Conservation (phyloP, 2,329 filamentous ascomycete genomes). For the Ophiostoma ips region DNA sequence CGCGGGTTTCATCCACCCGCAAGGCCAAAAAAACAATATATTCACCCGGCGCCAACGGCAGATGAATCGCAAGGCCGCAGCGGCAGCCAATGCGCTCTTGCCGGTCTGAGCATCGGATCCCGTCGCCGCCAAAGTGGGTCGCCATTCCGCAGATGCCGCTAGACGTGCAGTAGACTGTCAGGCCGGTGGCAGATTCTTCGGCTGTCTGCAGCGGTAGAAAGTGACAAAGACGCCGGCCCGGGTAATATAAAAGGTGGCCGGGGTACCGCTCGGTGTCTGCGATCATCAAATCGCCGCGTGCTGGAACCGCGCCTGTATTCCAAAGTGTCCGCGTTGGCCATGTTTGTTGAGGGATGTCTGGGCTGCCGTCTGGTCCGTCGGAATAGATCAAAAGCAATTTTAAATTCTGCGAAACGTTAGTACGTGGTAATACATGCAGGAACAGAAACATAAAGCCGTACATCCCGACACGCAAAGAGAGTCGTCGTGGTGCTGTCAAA, state of each 20-base stretch:
- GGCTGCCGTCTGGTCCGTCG: not conserved
- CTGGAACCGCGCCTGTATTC: slow-evolving; percentile 4
- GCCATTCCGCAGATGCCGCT: slow-evolving; percentile 4
- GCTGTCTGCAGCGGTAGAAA: slow-evolving; percentile 4
- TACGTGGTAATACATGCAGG: too few relatives aligned
- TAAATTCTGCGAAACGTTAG: too few relatives aligned
- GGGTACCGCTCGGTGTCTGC: slow-evolving; percentile 4
- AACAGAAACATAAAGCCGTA: too few relatives aligned
- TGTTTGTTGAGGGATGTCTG: not conserved
- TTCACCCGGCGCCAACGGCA: not conserved
- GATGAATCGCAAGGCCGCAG: slow-evolving; percentile 2
- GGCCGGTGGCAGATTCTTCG: not conserved
- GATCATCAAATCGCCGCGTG: slow-evolving; percentile 1
- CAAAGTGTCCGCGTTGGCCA: not conserved
- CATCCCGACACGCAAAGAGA: not conserved
- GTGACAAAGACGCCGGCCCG: slow-evolving; percentile 5
- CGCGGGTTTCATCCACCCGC: not conserved
- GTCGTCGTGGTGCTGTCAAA: not conserved
- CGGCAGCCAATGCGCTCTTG: slow-evolving; percentile 6
- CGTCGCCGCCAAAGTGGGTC: slow-evolving; percentile 7
- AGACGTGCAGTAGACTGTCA: slow-evolving; percentile 2
- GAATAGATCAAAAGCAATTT: not conserved
- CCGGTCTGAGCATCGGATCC: not conserved
- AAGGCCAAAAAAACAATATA: slow-evolving; percentile 4
- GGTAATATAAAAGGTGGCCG: slow-evolving; percentile 5